These are phyloP conservation scores for Aspergillus biplanus DNA, from an alignment of 495 filamentous ascomycete species.

Conservation along the genomic window DNA sequence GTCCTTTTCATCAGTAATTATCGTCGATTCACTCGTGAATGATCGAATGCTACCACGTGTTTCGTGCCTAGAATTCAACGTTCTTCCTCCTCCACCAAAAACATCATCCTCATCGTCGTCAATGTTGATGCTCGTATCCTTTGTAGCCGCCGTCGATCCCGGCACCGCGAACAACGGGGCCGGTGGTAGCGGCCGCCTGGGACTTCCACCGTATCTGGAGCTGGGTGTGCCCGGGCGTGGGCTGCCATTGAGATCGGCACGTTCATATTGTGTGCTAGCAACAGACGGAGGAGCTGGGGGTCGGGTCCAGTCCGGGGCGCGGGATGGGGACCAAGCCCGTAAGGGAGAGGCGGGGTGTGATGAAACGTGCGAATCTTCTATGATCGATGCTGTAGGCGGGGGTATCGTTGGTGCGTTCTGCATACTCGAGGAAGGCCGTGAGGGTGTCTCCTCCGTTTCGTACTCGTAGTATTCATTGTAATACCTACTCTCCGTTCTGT, in stretches of 20 bases:
- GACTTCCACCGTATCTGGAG: slow-evolving; percentile 82
- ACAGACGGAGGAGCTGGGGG: slow-evolving; percentile 63
- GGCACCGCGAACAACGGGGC: slow-evolving; percentile 78
- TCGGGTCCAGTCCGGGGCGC: slow-evolving; percentile 65
- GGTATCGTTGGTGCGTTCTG: slow-evolving; percentile 58
- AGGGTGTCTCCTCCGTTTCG: slow-evolving; percentile 38
- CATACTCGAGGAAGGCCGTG: slow-evolving; percentile 59
- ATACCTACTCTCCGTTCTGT: slow-evolving; percentile 34
- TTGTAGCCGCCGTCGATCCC: slow-evolving; percentile 26
- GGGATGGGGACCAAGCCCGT: slow-evolving; percentile 75
- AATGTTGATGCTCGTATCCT: slow-evolving; percentile 53
- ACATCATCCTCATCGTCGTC: slow-evolving; percentile 74
- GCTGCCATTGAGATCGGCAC: slow-evolving; percentile 83
- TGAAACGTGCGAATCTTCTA: slow-evolving; percentile 54
- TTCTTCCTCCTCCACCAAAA: slow-evolving; percentile 67
- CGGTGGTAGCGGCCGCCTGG: slow-evolving; percentile 84
- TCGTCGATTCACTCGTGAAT: slow-evolving; percentile 70
- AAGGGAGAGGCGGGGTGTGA: slow-evolving; percentile 59
- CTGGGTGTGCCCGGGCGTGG: slow-evolving; percentile 90
- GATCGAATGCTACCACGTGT: slow-evolving; percentile 53
- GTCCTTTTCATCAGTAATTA: slow-evolving; percentile 59
- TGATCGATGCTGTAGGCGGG: slow-evolving; percentile 49
- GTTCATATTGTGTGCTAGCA: slow-evolving; percentile 74
- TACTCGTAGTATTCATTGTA: slow-evolving; percentile 37
- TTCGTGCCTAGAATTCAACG: slow-evolving; percentile 39